Percentiles rank a stretch among this genome's conserved stretches.
Evolutionary conservation across 176 grass and related monocot species (phyloP).

Genomic region (Oryza glumipatula): DNA sequence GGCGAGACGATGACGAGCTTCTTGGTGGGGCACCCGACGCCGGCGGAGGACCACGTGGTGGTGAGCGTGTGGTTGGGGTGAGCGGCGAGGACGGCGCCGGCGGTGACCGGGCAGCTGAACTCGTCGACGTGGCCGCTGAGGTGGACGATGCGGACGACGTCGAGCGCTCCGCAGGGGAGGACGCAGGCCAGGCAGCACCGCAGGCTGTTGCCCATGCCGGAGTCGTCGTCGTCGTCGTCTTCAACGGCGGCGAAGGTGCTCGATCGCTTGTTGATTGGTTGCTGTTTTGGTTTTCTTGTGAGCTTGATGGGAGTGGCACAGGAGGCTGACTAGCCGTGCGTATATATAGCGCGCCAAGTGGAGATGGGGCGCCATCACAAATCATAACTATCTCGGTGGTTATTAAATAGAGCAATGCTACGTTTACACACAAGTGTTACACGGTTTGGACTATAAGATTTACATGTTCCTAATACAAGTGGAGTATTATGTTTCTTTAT

Average conservation of each 20-base stretch:
- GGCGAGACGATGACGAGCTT: slow-evolving; percentile 83
- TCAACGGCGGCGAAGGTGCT: background rate
- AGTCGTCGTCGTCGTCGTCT: background rate
- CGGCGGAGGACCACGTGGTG: slow-evolving; percentile 67
- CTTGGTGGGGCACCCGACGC: slow-evolving; percentile 55
- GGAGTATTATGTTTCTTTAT: background rate
- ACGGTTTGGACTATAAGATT: background rate
- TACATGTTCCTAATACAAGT: background rate
- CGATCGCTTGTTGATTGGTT: slow-evolving; percentile 31
- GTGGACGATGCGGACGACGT: slow-evolving; percentile 87
- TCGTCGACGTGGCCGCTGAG: slow-evolving; percentile 85
- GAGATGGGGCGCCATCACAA: slow-evolving; percentile 29
- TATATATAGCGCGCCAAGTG: slow-evolving; percentile 58
- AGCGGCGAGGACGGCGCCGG: slow-evolving; percentile 61
- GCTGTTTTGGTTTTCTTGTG: background rate
- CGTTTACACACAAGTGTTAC: background rate
- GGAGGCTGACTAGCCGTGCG: background rate
- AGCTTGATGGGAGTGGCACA: slow-evolving; percentile 35
- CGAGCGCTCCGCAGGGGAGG: slow-evolving; percentile 86
- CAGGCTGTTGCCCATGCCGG: slow-evolving; percentile 84
- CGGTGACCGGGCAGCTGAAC: slow-evolving; percentile 67
- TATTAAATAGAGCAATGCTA: slow-evolving; percentile 23
- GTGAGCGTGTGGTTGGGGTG: slow-evolving; percentile 87
- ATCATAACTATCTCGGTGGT: slow-evolving; percentile 38
- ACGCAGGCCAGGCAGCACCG: slow-evolving; percentile 90